phyloP scores from a whole-genome alignment of 352 stramenopile genomes.

The Globisporangium yorkense region DNA sequence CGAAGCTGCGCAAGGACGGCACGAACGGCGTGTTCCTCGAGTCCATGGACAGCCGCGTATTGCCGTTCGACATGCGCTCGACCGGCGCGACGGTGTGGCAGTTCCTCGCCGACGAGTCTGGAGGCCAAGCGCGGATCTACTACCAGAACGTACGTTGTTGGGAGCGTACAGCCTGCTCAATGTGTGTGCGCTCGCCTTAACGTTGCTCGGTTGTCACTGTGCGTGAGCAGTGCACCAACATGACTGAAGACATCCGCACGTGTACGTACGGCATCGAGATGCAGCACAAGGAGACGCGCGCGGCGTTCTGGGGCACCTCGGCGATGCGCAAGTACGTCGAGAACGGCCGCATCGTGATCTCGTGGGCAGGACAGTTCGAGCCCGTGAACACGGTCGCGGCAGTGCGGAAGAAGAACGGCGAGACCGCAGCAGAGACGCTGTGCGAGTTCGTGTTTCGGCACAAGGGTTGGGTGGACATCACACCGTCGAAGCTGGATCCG shows the following conservation, averaged over 20 bases:
- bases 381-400: constrained; percentile 1
- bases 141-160: constrained; percentile 10
- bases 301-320: constrained; percentile 10
- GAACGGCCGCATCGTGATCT: constrained; percentile 12
- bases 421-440: neutral
- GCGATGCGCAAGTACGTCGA: constrained; percentile 15
- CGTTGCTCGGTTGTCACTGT: neutral
- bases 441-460: constrained; percentile 9
- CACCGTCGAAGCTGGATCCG: constrained; percentile 4
- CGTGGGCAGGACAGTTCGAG: constrained; percentile 8
- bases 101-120: constrained; percentile 9
- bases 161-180: neutral
- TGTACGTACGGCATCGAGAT: constrained; percentile 13
- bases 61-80: constrained; percentile 13
- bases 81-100: constrained; percentile 12
- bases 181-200: neutral
- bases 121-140: constrained; percentile 7
- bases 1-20: constrained; percentile 5
- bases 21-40: constrained; percentile 4
- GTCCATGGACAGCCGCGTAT: constrained; percentile 10
- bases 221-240: constrained; percentile 7
- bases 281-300: constrained; percentile 12
- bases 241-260: constrained; percentile 13
- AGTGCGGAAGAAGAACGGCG: too few species aligned
- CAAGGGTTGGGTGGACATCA: constrained; percentile 12